These are phyloP conservation scores for Verticillium tricorpus DNA, from an alignment of 2,329 filamentous ascomycete species.

Conservation along the genomic window DNA sequence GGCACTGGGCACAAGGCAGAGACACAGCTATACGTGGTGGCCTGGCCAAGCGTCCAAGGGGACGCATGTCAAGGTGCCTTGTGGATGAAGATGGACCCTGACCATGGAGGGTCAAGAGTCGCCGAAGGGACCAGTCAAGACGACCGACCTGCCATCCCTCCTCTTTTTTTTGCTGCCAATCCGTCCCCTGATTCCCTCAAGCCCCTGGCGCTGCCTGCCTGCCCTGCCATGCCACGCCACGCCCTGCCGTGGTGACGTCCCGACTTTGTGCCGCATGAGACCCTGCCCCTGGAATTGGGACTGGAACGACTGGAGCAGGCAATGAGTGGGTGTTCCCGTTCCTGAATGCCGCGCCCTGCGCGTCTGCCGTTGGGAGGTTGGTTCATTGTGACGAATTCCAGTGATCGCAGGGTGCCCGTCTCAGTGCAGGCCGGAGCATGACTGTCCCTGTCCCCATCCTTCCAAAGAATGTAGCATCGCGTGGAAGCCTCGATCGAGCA, in stretches of 20 bases:
- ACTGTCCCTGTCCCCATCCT: neutral
- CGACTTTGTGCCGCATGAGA: neutral
- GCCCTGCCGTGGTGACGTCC: neutral
- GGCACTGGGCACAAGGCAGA: neutral
- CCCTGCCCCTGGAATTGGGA: neutral
- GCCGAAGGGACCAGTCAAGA: neutral
- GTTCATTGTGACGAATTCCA: neutral
- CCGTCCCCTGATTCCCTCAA: neutral
- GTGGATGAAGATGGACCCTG: neutral
- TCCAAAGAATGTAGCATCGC: neutral
- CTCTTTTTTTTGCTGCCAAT: neutral
- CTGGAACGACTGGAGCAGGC: neutral
- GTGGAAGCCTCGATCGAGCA: neutral
- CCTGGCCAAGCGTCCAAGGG: neutral
- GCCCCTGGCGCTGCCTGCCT: neutral
- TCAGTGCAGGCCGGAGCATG: neutral
- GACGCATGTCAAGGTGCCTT: neutral
- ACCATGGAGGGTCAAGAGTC: neutral
- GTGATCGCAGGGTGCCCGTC: neutral
- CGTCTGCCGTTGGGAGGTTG: neutral
- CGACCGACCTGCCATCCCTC: neutral
- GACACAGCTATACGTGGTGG: neutral
- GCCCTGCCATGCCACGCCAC: neutral
- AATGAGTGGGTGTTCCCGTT: neutral
- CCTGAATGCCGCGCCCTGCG: neutral